Base-by-base conservation (phyloP, 139 green algal genomes). In the Auxenochlorella pyrenoidosa region DNA sequence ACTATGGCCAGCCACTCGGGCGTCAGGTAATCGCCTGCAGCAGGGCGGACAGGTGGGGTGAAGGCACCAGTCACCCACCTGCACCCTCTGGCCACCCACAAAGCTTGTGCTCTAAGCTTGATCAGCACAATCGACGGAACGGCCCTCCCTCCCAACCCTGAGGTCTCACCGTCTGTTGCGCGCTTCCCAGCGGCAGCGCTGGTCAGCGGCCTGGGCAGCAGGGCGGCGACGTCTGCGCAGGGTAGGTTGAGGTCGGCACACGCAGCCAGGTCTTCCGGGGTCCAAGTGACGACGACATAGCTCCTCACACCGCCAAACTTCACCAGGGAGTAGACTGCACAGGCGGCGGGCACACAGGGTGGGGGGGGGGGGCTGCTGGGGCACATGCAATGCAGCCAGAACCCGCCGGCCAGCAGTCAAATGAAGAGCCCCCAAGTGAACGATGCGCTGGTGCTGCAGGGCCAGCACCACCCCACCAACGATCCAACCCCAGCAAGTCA, bases 231-330 rank as follows among this genome's bases (percentile, higher is more conserved):
- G 79, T 84, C 58, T 12, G 58, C 58, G 58, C 79, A 84, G 22
- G 58, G 79, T 34, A 84, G 58, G 79, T 84, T 84, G 32, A 84
- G 59, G 6, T 73, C 79, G 8, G 36, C 34, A 18, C 79, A 84
- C 0, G 79, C 79, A 24, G n/a, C 79, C 58, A 75, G 58, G 58
- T 73, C 79, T 26, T 38, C 22, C 1, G 54, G 21, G 36, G 10
- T 73, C 79, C 79, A 84, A 1, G 79, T 73, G 24, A 3, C 36
- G 6, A 73, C 58, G 21, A 84, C 13, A 59, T 84, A 84, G 58
- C 73, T 84, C 5, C 36, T 19, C 58, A 84, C 79, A 12, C 79
- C 79, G 24, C 36, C 59, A 58, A 84, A 73, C 58, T 73, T 72
- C n/a, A 73, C 58, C 22, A 73, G 26, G 2, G 79, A 60, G 58